Conservation (phyloP, 768 basidiomycete species). For the Gloeopeniophorella convolvens region DNA sequence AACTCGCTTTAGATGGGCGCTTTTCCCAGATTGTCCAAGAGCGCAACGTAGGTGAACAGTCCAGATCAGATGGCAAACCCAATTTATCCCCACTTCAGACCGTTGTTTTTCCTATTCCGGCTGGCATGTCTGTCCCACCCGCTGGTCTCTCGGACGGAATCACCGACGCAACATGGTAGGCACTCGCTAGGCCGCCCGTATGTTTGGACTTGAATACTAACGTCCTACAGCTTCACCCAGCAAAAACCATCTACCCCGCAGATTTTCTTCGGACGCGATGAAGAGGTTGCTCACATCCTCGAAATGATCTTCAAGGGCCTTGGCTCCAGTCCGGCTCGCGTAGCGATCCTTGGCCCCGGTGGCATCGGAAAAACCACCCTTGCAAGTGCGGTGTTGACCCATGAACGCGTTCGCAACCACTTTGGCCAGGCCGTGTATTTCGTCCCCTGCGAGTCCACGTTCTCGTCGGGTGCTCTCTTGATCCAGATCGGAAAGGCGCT, state of each 20-base stretch:
- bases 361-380: constrained; percentile 3
- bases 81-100: no score
- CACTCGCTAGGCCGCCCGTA: no score
- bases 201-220: no score
- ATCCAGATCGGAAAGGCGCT: neutral
- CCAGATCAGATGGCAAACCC: no score
- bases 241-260: neutral
- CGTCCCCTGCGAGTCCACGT: neutral
- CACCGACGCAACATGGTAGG: no score
- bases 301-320: neutral
- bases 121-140: no score
- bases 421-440: neutral
- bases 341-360: constrained; percentile 1
- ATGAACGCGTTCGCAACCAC: neutral
- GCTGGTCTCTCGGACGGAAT: no score
- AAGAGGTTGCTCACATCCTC: neutral
- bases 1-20: no score
- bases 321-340: neutral
- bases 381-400: neutral
- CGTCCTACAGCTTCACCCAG: neutral
- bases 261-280: neutral
- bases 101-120: no score
- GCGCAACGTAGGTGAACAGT: no score
- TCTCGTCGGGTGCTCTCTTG: neutral
- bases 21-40: no score